phyloP scores from a whole-genome alignment of 495 filamentous ascomycete species.

The Usnea hakonensis region DNA sequence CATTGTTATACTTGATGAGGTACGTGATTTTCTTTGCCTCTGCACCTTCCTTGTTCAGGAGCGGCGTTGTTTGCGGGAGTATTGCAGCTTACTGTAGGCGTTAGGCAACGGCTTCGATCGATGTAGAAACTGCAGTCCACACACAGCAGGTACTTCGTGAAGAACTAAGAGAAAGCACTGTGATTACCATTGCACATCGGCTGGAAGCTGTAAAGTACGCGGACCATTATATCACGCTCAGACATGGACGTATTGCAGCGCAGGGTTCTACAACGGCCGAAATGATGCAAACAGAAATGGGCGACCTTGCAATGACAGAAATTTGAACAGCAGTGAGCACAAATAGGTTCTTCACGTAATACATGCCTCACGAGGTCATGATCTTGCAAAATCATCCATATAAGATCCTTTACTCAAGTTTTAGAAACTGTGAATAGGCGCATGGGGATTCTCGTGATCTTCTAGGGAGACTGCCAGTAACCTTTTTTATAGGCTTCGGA shows the following conservation, averaged over 20 bases:
- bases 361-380: too few species aligned
- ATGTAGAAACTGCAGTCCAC: slow-evolving; percentile 64
- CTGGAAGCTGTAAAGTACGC: slow-evolving; percentile 72
- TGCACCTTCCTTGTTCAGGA: neutral
- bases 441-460: too few species aligned
- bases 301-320: neutral
- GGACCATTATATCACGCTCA: slow-evolving; percentile 63
- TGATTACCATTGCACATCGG: slow-evolving; percentile 82
- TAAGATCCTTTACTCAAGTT: too few species aligned
- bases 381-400: too few species aligned
- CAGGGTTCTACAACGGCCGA: neutral
- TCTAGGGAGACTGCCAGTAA: too few species aligned
- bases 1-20: slow-evolving; percentile 47
- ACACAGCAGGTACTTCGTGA: slow-evolving; percentile 70
- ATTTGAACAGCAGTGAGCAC: too few species aligned
- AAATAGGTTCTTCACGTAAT: too few species aligned
- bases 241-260: slow-evolving; percentile 46
- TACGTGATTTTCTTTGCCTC: neutral
- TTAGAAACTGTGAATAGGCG: too few species aligned
- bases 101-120: slow-evolving; percentile 73
- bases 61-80: neutral
- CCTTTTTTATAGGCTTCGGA: too few species aligned
- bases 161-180: slow-evolving; percentile 69
- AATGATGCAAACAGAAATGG: neutral
- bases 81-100: slow-evolving; percentile 10